These are phyloP conservation scores for Lactarius indigo DNA, from an alignment of 768 basidiomycete genomes.

Conservation along the genomic window DNA sequence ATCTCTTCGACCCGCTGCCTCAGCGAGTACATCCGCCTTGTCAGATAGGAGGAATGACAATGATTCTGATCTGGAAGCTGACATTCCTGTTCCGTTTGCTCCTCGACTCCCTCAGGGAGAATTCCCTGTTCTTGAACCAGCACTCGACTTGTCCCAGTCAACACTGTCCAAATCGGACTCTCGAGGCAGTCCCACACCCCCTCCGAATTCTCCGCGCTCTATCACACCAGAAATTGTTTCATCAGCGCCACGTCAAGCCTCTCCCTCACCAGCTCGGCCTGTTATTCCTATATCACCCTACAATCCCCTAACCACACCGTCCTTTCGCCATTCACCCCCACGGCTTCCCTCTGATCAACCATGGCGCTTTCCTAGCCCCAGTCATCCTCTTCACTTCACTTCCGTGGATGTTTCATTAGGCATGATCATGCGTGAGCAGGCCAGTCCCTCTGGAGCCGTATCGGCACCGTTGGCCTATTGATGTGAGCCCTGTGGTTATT, in stretches of 20 bases:
- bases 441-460: conserved; percentile 39
- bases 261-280: conserved; percentile 30
- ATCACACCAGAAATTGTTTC: conserved; percentile 13
- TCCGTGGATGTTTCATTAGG: conserved; percentile 62
- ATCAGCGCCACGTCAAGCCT: conserved; percentile 12
- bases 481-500: conserved; percentile 35
- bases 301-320: conserved; percentile 67
- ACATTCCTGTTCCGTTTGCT: conserved; percentile 17
- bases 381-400: conserved; percentile 67
- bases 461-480: conserved; percentile 31
- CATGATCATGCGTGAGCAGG: conserved; percentile 53
- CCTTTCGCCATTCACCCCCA: conserved; percentile 74
- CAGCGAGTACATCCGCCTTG: conserved; percentile 13
- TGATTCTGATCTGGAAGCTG: conserved; percentile 23
- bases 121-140: conserved; percentile 21
- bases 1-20: conserved; percentile 26
- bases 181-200: conserved; percentile 25
- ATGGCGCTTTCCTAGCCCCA: conserved; percentile 78
- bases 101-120: conserved; percentile 24
- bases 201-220: conserved; percentile 24
- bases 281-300: conserved; percentile 67
- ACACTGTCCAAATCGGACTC: conserved; percentile 14
- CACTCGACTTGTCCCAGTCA: conserved; percentile 19
- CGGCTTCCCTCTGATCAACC: conserved; percentile 76
- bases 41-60: conserved; percentile 22